Evolutionary conservation across 352 stramenopile genomes (phyloP).

Genomic region (Plasmopara viticola): DNA sequence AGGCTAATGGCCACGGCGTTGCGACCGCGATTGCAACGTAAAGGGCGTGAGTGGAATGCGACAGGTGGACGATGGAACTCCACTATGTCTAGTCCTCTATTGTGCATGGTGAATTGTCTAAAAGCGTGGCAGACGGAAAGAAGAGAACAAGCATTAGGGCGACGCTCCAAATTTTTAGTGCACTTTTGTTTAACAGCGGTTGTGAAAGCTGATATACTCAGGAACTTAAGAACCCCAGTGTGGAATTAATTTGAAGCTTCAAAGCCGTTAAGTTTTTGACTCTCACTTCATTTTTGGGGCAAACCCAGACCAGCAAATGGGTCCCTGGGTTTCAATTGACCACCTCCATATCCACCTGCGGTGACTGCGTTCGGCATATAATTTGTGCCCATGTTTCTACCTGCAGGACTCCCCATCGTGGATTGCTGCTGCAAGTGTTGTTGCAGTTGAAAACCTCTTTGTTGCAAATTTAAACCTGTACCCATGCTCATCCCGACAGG

Average conservation of each 20-base stretch:
- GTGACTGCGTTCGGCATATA: conserved; percentile 29
- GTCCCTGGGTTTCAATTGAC: conserved; percentile 32
- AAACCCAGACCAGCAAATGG: conserved; percentile 74
- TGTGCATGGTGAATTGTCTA: conserved; percentile 17
- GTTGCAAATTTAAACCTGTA: conserved; percentile 26
- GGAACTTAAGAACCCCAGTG: background rate
- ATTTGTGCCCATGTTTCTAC: conserved; percentile 41
- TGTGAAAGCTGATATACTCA: conserved; percentile 1
- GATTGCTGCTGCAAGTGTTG: conserved; percentile 26
- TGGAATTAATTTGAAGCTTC: background rate
- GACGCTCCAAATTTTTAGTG: conserved; percentile 24
- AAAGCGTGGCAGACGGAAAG: conserved; percentile 9
- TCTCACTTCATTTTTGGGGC: conserved; percentile 27
- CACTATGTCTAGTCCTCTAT: conserved; percentile 5
- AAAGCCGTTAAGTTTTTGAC: background rate
- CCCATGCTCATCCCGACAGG: conserved; percentile 24
- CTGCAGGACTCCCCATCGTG: conserved; percentile 29
- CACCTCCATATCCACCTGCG: conserved; percentile 12
- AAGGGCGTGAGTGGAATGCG: conserved; percentile 5
- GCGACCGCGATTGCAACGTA: conserved; percentile 25
- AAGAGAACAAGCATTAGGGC: conserved; percentile 11
- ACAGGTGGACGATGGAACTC: conserved; percentile 2
- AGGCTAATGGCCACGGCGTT: conserved; percentile 7
- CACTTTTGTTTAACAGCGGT: conserved; percentile 16
- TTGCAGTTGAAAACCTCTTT: conserved; percentile 22